These are phyloP conservation scores for Pyricularia grisea DNA, from an alignment of 2,329 filamentous ascomycete species.

Conservation along the genomic window DNA sequence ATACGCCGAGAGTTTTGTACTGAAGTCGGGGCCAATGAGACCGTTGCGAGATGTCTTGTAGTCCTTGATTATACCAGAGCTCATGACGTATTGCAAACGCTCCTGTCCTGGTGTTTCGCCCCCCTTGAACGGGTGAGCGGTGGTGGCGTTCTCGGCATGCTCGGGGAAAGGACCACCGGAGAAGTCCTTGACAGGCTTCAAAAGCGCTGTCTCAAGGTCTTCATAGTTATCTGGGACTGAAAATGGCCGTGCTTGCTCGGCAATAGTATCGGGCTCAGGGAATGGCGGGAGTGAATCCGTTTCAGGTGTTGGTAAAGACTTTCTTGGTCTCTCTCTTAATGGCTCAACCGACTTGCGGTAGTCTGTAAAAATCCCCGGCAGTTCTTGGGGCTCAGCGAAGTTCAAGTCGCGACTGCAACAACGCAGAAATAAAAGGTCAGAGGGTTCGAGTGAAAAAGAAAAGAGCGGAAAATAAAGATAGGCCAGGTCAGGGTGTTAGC, in stretches of 20 bases:
- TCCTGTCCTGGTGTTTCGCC: slow-evolving; percentile 53
- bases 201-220: slow-evolving; percentile 41
- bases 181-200: slow-evolving; percentile 45
- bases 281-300: slow-evolving; percentile 45
- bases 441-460: neutral
- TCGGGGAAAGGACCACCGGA: slow-evolving; percentile 38
- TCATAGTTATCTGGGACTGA: slow-evolving; percentile 46
- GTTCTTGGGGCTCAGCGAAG: slow-evolving; percentile 43
- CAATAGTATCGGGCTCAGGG: slow-evolving; percentile 38
- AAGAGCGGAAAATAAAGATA: too few species aligned
- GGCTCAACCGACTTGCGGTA: slow-evolving; percentile 68
- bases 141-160: slow-evolving; percentile 41
- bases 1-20: slow-evolving; percentile 67
- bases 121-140: slow-evolving; percentile 58
- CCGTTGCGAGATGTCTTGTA: slow-evolving; percentile 69
- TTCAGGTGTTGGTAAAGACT: slow-evolving; percentile 41
- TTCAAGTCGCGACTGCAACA: slow-evolving; percentile 53
- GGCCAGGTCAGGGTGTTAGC: neutral
- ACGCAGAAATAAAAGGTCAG: slow-evolving; percentile 10
- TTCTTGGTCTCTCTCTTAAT: slow-evolving; percentile 53
- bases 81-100: slow-evolving; percentile 51
- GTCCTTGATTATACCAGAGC: slow-evolving; percentile 46
- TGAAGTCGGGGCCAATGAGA: slow-evolving; percentile 60
- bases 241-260: slow-evolving; percentile 54
- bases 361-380: slow-evolving; percentile 67